A percentile compares a stretch with the other conserved stretches of the same genome.
phyloP scores from a whole-genome alignment of 2,329 filamentous ascomycete genomes.

The Calonectria henricotiae region DNA sequence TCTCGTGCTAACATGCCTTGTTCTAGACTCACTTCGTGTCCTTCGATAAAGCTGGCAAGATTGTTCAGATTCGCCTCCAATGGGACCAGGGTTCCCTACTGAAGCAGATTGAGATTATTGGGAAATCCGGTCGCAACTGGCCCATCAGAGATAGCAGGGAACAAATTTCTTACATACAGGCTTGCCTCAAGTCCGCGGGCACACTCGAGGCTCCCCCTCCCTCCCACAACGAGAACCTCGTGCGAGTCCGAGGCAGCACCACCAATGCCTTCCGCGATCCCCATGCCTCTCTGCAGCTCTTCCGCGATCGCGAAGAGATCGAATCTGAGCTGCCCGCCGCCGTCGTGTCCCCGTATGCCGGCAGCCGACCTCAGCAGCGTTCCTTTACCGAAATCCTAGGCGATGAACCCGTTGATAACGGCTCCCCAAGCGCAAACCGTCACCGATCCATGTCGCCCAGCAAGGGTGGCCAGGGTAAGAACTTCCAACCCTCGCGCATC shows the following conservation, averaged over 20 bases:
- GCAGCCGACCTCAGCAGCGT: conserved; percentile 76
- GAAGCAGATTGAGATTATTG: conserved; percentile 95
- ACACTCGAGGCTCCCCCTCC: conserved; percentile 55
- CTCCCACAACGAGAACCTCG: conserved; percentile 58
- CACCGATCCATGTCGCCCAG: conserved; percentile 70
- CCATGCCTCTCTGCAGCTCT: conserved; percentile 82
- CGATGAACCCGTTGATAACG: conserved; percentile 62
- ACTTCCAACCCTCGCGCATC: conserved; percentile 75
- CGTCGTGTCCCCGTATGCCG: conserved; percentile 76
- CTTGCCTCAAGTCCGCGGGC: conserved; percentile 70
- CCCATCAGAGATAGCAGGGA: conserved; percentile 91
- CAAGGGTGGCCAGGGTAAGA: conserved; percentile 72
- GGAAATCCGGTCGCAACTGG: conserved; percentile 92
- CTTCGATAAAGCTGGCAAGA: conserved; percentile 84
- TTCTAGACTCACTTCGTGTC: conserved; percentile 87
- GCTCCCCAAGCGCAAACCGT: conserved; percentile 63
- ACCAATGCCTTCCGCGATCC: conserved; percentile 74
- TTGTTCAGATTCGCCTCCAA: conserved; percentile 88
- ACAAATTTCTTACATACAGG: conserved; percentile 83
- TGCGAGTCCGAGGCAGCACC: conserved; percentile 68
- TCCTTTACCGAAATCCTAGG: conserved; percentile 81
- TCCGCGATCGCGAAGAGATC: conserved; percentile 78
- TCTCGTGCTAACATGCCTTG: conserved; percentile 36
- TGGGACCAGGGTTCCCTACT: conserved; percentile 97
- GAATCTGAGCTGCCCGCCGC: conserved; percentile 65